Base-by-base conservation (phyloP, 192 early-diverging fungal genomes). In the Podila horticola region DNA sequence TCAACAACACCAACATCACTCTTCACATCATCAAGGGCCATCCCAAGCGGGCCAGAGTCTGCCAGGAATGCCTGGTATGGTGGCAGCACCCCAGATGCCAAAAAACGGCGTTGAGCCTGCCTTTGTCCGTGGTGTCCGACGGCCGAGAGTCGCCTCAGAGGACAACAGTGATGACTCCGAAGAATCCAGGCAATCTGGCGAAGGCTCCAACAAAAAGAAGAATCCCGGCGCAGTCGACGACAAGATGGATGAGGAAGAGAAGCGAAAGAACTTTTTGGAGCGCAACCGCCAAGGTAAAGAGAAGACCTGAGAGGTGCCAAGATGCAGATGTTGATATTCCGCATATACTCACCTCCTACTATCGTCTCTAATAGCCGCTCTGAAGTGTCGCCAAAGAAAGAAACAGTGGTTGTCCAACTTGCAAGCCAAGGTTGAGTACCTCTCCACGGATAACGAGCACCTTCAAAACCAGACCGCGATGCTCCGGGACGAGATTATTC, bases 381-480 rank as follows among this genome's bases (percentile, higher is more conserved):
- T 94, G 7, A 96, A 97, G 83, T 97, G 96, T 76, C 89, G 96
- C 28, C 95, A 95, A 74, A 91, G 95, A 62, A 97, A 97, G 81
- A 97, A 97, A 81, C 88, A 94, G 76, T 96, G 95, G 95, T 85
- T 97, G 50, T 85, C 89, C 66, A 89, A 92, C 65, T 87, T 97
- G 49, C 93, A 97, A 63, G 70, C 64, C 34, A 88, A 88, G 65
- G 86, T 89, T 9, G 87, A 90, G 59, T 88, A 84, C 58, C 74
- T 93, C 36, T 79, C 90, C 2, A 86, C 69, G 4, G 92, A 94
- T 50, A 93, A 93, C 72, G 91, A 93, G 65, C 81, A 76, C 6
- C 69, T 94, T 59, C 89, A 90, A 68, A 75, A 59, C 49, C 87
- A 92, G 71, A 85, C 91, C 2, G 83, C 82, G 5, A 60, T 77